Percentiles rank a stretch among this genome's conserved stretches.
Conservation (phyloP, 805 yeast species). For the Yarrowia phangngaensis region DNA sequence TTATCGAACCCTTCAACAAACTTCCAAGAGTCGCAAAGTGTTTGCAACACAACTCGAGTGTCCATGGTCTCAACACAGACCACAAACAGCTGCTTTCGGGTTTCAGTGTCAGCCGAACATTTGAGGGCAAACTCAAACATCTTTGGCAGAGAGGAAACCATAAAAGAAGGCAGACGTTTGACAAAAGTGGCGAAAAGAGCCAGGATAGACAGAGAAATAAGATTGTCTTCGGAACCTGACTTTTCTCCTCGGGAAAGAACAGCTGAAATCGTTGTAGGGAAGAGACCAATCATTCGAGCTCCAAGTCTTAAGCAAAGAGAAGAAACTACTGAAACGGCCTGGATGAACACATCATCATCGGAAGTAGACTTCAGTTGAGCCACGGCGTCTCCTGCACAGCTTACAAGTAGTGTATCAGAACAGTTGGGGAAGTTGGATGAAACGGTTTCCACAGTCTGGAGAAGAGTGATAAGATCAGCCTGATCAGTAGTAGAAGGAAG, state of each 20-base stretch:
- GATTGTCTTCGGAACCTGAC: slow-evolving; percentile 28
- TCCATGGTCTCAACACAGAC: slow-evolving; percentile 66
- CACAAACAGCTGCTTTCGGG: slow-evolving; percentile 51
- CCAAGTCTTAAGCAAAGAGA: slow-evolving; percentile 72
- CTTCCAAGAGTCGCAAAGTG: slow-evolving; percentile 63
- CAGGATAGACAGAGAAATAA: slow-evolving; percentile 66
- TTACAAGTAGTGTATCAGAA: slow-evolving; percentile 14
- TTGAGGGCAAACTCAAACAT: slow-evolving; percentile 52
- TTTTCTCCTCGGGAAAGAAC: slow-evolving; percentile 41
- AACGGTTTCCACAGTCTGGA: slow-evolving; percentile 19
- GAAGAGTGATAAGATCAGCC: slow-evolving; percentile 10
- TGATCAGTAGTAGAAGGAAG: slow-evolving; percentile 7
- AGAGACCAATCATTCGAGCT: slow-evolving; percentile 76
- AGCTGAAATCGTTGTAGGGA: slow-evolving; percentile 73
- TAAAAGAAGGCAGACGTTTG: slow-evolving; percentile 80
- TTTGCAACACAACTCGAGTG: slow-evolving; percentile 54
- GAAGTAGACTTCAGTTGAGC: slow-evolving; percentile 24
- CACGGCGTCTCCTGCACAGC: slow-evolving; percentile 17
- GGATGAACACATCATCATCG: slow-evolving; percentile 60
- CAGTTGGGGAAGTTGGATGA: slow-evolving; percentile 22
- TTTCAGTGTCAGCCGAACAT: slow-evolving; percentile 50
- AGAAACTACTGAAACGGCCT: slow-evolving; percentile 70
- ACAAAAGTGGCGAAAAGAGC: slow-evolving; percentile 70
- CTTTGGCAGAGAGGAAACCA: slow-evolving; percentile 62
- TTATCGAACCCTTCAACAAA: slow-evolving; percentile 36